These are phyloP conservation scores for Tulasnella sp. DNA, from an alignment of 768 basidiomycete species.

Conservation along the genomic window DNA sequence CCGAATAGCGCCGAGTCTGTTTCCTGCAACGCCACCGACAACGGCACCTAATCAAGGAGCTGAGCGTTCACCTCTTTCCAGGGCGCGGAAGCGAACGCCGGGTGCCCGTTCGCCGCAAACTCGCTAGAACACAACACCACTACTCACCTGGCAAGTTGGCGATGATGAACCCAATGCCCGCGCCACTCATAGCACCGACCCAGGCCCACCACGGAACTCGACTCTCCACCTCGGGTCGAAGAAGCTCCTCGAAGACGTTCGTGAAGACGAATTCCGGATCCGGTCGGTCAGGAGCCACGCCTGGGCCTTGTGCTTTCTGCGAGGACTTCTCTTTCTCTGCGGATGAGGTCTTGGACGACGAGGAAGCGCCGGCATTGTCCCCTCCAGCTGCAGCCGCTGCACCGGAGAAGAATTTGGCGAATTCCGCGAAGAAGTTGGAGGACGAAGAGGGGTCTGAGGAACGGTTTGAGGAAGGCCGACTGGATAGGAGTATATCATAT, in stretches of 20 bases:
- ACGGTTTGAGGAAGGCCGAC: constrained; percentile 48
- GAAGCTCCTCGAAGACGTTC: constrained; percentile 89
- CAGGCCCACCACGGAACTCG: constrained; percentile 75
- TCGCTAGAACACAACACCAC: not conserved
- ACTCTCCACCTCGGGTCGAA: constrained; percentile 79
- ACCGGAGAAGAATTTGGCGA: constrained; percentile 69
- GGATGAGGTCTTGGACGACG: constrained; percentile 39
- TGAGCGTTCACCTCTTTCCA: constrained; percentile 2
- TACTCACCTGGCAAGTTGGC: constrained; percentile 72
- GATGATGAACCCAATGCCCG: constrained; percentile 58
- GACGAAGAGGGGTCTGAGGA: constrained; percentile 69
- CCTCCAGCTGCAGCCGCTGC: constrained; percentile 43
- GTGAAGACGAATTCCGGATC: constrained; percentile 82
- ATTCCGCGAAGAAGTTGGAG: constrained; percentile 74
- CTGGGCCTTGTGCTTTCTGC: constrained; percentile 41
- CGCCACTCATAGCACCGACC: constrained; percentile 70
- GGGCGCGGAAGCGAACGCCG: not conserved
- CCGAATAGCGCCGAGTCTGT: constrained; percentile 85
- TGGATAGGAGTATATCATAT: constrained; percentile 47
- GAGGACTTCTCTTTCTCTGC: constrained; percentile 33
- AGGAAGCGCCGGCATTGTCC: constrained; percentile 36
- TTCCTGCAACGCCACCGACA: constrained; percentile 85
- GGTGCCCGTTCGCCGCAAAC: not conserved
- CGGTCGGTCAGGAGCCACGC: constrained; percentile 53
- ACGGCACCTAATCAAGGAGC: constrained; percentile 53